Evolutionary conservation across 306 rosid species (phyloP).

Genomic region (Fragaria ananassa): DNA sequence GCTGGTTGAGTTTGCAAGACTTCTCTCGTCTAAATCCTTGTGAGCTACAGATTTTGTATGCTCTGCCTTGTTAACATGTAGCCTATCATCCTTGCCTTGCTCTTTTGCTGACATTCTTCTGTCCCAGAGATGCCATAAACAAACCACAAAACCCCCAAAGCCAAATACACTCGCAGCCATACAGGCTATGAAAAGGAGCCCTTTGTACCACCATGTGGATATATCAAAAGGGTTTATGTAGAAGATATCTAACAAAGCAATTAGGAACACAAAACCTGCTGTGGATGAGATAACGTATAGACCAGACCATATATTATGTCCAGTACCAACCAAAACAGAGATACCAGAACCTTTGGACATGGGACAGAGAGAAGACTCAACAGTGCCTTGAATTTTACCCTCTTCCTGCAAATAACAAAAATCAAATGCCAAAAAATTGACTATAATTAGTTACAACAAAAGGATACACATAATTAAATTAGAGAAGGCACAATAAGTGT

Average conservation of each 20-base stretch:
- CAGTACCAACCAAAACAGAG: slow-evolving; percentile 83
- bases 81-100: slow-evolving; percentile 14
- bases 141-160: slow-evolving; percentile 76
- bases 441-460: background rate
- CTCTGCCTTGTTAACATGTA: slow-evolving; percentile 20
- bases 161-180: slow-evolving; percentile 64
- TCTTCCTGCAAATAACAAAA: slow-evolving; percentile 58
- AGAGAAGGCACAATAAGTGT: slow-evolving; percentile 3
- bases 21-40: slow-evolving; percentile 29
- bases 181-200: slow-evolving; percentile 55
- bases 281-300: slow-evolving; percentile 68
- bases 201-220: slow-evolving; percentile 76
- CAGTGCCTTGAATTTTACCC: slow-evolving; percentile 44
- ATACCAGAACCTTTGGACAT: slow-evolving; percentile 40
- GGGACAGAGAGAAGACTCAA: slow-evolving; percentile 41
- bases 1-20: slow-evolving; percentile 29
- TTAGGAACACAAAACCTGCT: slow-evolving; percentile 52
- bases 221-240: slow-evolving; percentile 62
- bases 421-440: slow-evolving; percentile 18
- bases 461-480: background rate
- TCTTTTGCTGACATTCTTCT: slow-evolving; percentile 28
- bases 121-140: slow-evolving; percentile 75
- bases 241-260: slow-evolving; percentile 45
- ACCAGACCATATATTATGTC: slow-evolving; percentile 76
- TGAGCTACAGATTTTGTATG: slow-evolving; percentile 23